These are phyloP conservation scores for Darksidea phi DNA, from an alignment of 495 filamentous ascomycete species.

Conservation along the genomic window DNA sequence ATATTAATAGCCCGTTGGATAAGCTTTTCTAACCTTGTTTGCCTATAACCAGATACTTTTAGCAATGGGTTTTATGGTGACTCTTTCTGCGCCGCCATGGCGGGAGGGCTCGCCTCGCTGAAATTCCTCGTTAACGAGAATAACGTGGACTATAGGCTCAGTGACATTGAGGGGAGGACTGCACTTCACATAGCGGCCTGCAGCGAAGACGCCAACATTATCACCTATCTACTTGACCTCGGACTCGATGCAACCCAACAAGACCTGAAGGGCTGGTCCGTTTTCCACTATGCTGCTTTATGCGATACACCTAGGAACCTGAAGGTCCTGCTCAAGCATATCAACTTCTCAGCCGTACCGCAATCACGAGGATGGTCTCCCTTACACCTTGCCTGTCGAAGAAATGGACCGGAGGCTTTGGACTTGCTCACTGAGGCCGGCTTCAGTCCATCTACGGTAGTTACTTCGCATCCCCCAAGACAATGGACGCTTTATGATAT, in stretches of 20 bases:
- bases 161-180: not conserved
- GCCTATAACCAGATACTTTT: no score
- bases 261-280: not conserved
- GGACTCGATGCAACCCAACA: not conserved
- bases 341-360: not conserved
- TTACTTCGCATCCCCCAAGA: not conserved
- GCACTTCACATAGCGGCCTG: not conserved
- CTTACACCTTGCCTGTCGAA: not conserved
- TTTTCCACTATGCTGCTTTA: not conserved
- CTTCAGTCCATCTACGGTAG: not conserved
- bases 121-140: not conserved
- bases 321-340: not conserved
- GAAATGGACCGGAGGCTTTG: not conserved
- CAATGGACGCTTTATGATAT: not conserved
- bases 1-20: no score
- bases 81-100: not conserved
- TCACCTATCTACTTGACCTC: not conserved
- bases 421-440: not conserved
- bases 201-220: not conserved
- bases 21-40: no score
- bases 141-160: not conserved
- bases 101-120: not conserved
- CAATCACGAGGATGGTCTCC: not conserved
- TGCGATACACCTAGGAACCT: not conserved
- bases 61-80: not conserved